Evolutionary conservation across 805 yeast species (phyloP).

Genomic region (Lachancea fermentati): DNA sequence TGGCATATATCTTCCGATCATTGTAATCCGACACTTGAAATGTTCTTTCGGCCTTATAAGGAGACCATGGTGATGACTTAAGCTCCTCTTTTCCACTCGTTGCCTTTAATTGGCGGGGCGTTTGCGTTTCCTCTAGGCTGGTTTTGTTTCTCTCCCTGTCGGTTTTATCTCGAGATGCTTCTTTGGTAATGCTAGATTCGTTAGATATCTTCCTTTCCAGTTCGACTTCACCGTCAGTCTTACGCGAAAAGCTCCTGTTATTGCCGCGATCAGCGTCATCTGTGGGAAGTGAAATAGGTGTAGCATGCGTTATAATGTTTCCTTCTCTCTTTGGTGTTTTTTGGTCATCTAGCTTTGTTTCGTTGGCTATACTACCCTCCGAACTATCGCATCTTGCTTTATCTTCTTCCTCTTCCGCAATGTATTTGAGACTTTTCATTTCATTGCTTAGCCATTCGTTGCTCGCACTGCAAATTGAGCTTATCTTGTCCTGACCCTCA

Average conservation of each 20-base stretch:
- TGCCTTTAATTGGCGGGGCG: background rate
- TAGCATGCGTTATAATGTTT: background rate
- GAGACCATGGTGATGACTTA: constrained; percentile 26
- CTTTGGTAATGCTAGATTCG: background rate
- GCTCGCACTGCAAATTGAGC: constrained; percentile 14
- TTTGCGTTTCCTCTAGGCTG: background rate
- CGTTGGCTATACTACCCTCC: constrained; percentile 2
- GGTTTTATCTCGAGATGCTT: background rate
- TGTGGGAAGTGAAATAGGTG: background rate
- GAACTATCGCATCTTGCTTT: background rate
- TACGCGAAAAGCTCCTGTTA: background rate
- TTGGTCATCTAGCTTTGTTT: constrained; percentile 3
- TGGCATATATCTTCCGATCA: no score
- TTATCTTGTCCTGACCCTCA: constrained; percentile 20
- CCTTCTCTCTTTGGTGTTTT: constrained; percentile 5
- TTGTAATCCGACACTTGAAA: background rate
- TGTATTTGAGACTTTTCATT: constrained; percentile 4
- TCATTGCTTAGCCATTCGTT: constrained; percentile 21
- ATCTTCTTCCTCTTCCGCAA: background rate
- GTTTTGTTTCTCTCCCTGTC: background rate
- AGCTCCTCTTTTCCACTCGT: background rate
- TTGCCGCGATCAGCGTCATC: background rate
- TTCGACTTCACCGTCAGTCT: background rate
- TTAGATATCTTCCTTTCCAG: background rate
- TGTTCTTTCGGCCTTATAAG: constrained; percentile 21